A percentile compares a stretch with the other conserved stretches of the same genome.
Evolutionary conservation across 305 asterid genomes (phyloP).

Genomic region (Fraxinus paxiana): DNA sequence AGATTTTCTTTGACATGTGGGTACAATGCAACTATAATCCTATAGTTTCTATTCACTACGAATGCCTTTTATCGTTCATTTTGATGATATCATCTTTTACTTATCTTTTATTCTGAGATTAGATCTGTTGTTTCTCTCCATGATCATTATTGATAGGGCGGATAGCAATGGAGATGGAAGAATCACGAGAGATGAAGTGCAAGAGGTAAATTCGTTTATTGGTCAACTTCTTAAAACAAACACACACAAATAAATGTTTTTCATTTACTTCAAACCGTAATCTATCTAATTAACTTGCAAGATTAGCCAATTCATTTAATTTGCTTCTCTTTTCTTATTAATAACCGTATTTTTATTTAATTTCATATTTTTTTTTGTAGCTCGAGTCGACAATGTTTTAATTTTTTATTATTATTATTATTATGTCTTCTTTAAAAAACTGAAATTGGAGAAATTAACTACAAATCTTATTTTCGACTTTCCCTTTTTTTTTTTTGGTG

Average conservation of each 20-base stretch:
- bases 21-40: background rate
- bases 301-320: background rate
- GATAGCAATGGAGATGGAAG: conserved; percentile 85
- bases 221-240: conserved; percentile 22
- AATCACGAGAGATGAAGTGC: conserved; percentile 82
- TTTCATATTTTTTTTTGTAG: background rate
- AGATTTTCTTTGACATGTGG: conserved; percentile 92
- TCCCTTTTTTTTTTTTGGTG: background rate
- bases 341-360: background rate
- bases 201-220: conserved; percentile 52
- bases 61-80: background rate
- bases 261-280: conserved; percentile 38
- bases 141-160: conserved; percentile 49
- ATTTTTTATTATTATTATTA: background rate
- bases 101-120: background rate
- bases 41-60: background rate
- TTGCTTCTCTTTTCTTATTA: background rate
- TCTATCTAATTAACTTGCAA: conserved; percentile 29
- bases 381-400: background rate
- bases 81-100: too few species aligned
- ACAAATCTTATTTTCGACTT: conserved; percentile 11
- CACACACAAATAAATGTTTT: background rate
- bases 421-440: conserved; percentile 23
- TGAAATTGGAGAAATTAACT: conserved; percentile 14
- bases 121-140: background rate